Conservation (phyloP, 106 monocot genomes). For the Gastrodia elata region DNA sequence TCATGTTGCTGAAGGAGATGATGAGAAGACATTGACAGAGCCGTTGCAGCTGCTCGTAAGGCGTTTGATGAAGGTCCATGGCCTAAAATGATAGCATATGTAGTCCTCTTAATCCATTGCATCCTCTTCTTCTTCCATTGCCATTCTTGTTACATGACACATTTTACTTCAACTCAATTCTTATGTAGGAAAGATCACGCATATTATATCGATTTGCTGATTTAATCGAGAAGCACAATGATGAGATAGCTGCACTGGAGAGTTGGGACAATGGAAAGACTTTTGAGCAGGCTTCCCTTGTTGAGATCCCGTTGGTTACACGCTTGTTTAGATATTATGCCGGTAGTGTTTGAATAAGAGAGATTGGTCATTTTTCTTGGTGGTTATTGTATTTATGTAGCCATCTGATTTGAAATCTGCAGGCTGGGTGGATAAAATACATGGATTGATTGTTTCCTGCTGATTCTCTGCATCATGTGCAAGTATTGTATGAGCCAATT, state of each 20-base stretch:
- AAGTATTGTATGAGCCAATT: slow-evolving; percentile 81
- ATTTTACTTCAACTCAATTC: not conserved
- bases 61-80: slow-evolving; percentile 98
- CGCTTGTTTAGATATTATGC: slow-evolving; percentile 89
- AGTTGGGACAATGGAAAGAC: slow-evolving; percentile 95
- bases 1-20: slow-evolving; percentile 90
- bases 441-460: slow-evolving; percentile 83
- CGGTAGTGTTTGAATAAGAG: slow-evolving; percentile 27
- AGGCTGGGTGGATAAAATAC: slow-evolving; percentile 98
- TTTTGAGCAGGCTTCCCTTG: slow-evolving; percentile 54
- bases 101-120: slow-evolving; percentile 13
- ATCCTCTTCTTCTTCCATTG: not conserved
- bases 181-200: slow-evolving; percentile 71
- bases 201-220: slow-evolving; percentile 59
- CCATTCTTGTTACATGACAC: not conserved
- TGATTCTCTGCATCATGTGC: slow-evolving; percentile 83
- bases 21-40: slow-evolving; percentile 64
- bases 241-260: slow-evolving; percentile 80
- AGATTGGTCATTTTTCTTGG: not conserved
- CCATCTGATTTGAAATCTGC: slow-evolving; percentile 12
- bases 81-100: slow-evolving; percentile 91
- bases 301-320: slow-evolving; percentile 67
- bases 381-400: not conserved
- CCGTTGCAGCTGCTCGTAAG: slow-evolving; percentile 86
- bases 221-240: slow-evolving; percentile 86